Evolutionary conservation across 345 rosid genomes (phyloP), one percentile per base, ranked within the genome.

Genomic region (Eutrema heterophyllum): DNA sequence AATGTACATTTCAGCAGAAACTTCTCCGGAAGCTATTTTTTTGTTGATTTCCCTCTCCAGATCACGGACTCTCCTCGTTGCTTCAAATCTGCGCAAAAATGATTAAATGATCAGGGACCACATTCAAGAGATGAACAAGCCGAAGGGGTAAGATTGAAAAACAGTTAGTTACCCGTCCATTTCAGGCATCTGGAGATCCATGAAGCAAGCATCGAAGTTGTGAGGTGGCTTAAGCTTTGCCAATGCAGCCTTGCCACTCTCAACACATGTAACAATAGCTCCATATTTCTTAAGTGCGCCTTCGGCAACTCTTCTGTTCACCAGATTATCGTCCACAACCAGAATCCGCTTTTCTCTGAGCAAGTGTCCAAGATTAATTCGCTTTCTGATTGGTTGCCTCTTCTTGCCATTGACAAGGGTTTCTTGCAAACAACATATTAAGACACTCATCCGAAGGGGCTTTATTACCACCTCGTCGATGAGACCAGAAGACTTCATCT

Each of bases 161-260:
- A 9, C 60, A 64, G 12, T 7, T 61, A 73, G 61, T 26, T 88
- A 94, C 98, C 97, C 98, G 38, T 94, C 97, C 88, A 91, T 87
- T 82, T 87, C 98, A 29, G 98, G 98, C 98, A 94, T 94, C 69
- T 92, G 92, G 79, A 88, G 84, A 79, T 94, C 98, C 97, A 94
- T 94, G 82, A 94, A 89, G 83, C 98, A 94, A 52, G 95, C 96
- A 67, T 90, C 87, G 18, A 94, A 94, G 30, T 72, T 67, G 73
- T 94, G 98, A 48, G 97, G 97, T 11, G 91, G 98, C 56, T 78
- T 81, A 58, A 94, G 97, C 85, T 76, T 79, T 68, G 67, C 73
- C 29, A 94, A 32, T 26, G 97, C 91, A 78, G 83, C 82, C 58
- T 70, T 86, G 69, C 97, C 98, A 59, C 93, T 86, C 40, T 82